Conservation (phyloP, 306 rosid genomes). For the Cicer chorassanicum region DNA sequence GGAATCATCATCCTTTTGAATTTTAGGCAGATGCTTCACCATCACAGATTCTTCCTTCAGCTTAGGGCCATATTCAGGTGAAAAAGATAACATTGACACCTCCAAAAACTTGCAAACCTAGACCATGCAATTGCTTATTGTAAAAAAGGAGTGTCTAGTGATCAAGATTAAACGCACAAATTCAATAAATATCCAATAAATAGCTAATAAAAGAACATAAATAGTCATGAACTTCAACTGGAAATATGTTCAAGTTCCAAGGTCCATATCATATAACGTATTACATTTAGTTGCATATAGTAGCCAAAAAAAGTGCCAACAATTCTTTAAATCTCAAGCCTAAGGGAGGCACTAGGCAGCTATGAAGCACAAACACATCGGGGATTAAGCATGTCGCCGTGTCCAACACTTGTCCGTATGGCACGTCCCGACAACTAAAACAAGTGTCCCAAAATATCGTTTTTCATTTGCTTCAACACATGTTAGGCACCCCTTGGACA, state of each 20-base stretch:
- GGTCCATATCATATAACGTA: slow-evolving; percentile 29
- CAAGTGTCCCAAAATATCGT: no score
- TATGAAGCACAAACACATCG: no score
- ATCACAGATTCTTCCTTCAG: slow-evolving; percentile 90
- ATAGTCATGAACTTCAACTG: slow-evolving; percentile 34
- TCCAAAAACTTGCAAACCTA: slow-evolving; percentile 99
- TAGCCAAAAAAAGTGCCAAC: slow-evolving; percentile 8
- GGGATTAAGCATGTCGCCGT: no score
- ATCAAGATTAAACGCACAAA: slow-evolving; percentile 22
- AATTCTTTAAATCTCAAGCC: slow-evolving; percentile 21
- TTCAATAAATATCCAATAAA: slow-evolving; percentile 37
- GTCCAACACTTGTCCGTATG: no score
- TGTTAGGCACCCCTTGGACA: no score
- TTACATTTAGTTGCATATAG: slow-evolving; percentile 13
- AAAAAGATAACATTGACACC: slow-evolving; percentile 91
- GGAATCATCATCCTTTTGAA: slow-evolving; percentile 62
- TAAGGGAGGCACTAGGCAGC: not conserved
- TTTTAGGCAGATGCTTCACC: slow-evolving; percentile 94
- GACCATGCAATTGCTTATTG: slow-evolving; percentile 41
- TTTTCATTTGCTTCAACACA: no score
- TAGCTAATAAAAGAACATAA: slow-evolving; percentile 19
- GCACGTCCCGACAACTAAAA: no score
- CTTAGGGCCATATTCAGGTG: slow-evolving; percentile 94
- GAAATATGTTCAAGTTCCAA: slow-evolving; percentile 34
- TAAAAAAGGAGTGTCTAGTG: slow-evolving; percentile 34